Conservation (phyloP, 2,329 filamentous ascomycete species). For the Botrytis paeoniae region DNA sequence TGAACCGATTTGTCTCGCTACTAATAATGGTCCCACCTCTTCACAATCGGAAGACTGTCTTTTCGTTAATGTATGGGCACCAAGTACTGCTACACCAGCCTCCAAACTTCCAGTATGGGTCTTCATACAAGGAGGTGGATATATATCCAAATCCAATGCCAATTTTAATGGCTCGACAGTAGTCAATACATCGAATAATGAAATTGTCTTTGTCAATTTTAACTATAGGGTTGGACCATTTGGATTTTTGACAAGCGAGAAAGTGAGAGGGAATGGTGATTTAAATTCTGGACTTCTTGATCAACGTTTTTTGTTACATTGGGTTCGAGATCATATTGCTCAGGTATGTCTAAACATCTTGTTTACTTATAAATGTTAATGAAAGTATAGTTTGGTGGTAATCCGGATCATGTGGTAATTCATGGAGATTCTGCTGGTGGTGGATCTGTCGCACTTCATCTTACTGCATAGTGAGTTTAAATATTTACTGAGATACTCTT, state of each 20-base stretch:
- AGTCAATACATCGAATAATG: conserved; percentile 44
- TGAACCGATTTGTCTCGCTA: conserved; percentile 20
- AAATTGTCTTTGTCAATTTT: conserved; percentile 57
- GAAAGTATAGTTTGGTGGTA: conserved; percentile 42
- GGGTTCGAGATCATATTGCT: conserved; percentile 59
- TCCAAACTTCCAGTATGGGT: conserved; percentile 53
- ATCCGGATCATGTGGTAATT: conserved; percentile 46
- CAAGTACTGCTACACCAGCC: conserved; percentile 40
- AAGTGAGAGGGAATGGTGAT: conserved; percentile 52
- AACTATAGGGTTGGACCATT: conserved; percentile 62
- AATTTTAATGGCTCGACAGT: conserved; percentile 51
- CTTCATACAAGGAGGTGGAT: conserved; percentile 51
- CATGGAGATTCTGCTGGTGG: conserved; percentile 48
- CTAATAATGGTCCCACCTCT: neutral
- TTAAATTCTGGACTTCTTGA: conserved; percentile 64
- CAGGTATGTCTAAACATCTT: conserved; percentile 37
- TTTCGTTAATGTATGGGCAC: conserved; percentile 46
- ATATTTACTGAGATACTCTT: too few relatives aligned
- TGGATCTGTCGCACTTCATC: conserved; percentile 44
- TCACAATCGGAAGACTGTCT: conserved; percentile 41
- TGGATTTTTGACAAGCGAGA: conserved; percentile 59
- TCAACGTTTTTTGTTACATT: conserved; percentile 57
- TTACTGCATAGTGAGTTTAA: conserved; percentile 33
- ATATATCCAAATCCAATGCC: conserved; percentile 47
- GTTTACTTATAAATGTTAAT: neutral